These are phyloP conservation scores for Earliella scabrosa DNA, from an alignment of 1,284 basidiomycete species.

Conservation along the genomic window DNA sequence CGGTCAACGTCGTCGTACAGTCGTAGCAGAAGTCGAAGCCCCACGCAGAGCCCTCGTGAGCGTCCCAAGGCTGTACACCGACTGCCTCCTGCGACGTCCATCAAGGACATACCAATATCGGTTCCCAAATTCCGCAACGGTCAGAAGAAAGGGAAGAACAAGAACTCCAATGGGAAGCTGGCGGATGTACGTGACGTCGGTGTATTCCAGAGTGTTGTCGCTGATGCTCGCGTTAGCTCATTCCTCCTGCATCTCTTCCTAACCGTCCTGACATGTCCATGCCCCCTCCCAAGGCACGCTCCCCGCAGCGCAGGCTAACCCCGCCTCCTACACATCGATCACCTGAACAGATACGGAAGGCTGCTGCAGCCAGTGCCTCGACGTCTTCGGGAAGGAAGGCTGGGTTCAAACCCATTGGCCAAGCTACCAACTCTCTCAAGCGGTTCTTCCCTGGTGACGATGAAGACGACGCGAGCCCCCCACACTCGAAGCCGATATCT, in stretches of 20 bases:
- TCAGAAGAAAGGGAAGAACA: conserved; percentile 24
- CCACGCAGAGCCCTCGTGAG: conserved; percentile 52
- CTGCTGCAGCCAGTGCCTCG: conserved; percentile 8
- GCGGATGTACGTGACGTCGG: conserved; percentile 20
- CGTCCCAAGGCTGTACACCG: conserved; percentile 63
- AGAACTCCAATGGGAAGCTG: conserved; percentile 22
- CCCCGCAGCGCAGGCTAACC: conserved; percentile 8
- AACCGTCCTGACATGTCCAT: conserved; percentile 20
- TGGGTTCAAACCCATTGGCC: conserved; percentile 68
- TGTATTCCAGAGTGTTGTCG: not conserved
- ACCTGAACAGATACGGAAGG: conserved; percentile 1
- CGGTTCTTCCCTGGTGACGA: conserved; percentile 77
- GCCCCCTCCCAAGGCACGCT: conserved; percentile 18
- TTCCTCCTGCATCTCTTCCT: conserved; percentile 17
- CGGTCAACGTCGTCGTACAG: conserved; percentile 37
- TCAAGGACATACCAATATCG: conserved; percentile 41
- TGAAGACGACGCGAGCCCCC: conserved; percentile 49
- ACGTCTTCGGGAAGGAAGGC: conserved; percentile 40
- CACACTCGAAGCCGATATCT: conserved; percentile 11
- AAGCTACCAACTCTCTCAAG: conserved; percentile 62
- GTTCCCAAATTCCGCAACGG: conserved; percentile 31
- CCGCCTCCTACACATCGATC: conserved; percentile 16
- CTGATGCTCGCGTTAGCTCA: not conserved
- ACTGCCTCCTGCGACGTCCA: conserved; percentile 54
- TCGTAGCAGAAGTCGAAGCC: conserved; percentile 54